Base-by-base conservation (phyloP, 305 asterid genomes). In the Fraxinus albicans region DNA sequence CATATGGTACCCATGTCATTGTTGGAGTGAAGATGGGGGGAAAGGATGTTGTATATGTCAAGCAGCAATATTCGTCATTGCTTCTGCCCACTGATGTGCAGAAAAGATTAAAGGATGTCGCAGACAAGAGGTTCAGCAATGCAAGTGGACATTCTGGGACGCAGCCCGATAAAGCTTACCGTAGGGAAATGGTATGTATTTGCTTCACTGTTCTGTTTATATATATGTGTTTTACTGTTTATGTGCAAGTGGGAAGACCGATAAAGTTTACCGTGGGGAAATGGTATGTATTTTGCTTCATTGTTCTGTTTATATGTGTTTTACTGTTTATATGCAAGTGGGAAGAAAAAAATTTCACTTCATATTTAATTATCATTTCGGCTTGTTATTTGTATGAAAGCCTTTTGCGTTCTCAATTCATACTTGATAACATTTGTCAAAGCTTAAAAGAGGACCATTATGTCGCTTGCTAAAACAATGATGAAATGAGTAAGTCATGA, bases 1-100 rank as follows among this genome's bases (percentile, higher is more conserved):
- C 88, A 80, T 94, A 87, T 72, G 98, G 98, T 40, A 94, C 98
- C 70, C 98, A 94, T 88, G 88, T 94, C 60, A 82, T 94, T 85
- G 95, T 91, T 86, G 98, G 97, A 76, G 93, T 92, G 70, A 94
- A 94, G 90, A 94, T 94, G 98, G 98, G 98, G 42, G 98, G 97
- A 77, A 94, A 89, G 87, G 98, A 94, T 35, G 91, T 94, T 82
- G 89, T 90, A 78, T 92, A 94, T 86, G 90, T 91, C 83, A 94
- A 94, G 87, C 98, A 94, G 89, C 95, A 88, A 29, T 79, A 90
- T 85, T 86, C 94, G 8, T 94, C 98, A 21, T 79, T 89, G 31
- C 91, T 94, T 81, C 94, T 92, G 86, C 81, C 94, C 19, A 83
- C 81, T 81, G 98, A 94, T 73, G 88, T 92, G 80, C 95, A 92